These are phyloP conservation scores for Sarocladium brachiariae DNA, from an alignment of 2,329 filamentous ascomycete species.

Conservation along the genomic window DNA sequence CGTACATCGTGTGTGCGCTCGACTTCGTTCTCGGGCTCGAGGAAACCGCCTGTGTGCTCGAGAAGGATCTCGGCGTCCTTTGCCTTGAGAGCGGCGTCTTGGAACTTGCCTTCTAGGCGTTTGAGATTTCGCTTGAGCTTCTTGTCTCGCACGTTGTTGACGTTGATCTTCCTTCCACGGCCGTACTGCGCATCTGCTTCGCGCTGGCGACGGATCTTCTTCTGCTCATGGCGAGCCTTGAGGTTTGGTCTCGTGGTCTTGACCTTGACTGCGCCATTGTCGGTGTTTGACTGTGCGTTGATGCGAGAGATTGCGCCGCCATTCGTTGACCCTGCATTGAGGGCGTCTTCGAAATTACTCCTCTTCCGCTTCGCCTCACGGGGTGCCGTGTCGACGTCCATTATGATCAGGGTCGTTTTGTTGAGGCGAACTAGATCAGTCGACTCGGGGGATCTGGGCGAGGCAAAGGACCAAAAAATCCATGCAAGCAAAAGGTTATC, in stretches of 20 bases:
- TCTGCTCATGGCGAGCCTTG: constrained; percentile 41
- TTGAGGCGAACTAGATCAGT: not conserved
- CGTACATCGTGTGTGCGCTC: constrained; percentile 89
- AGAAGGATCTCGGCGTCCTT: constrained; percentile 94
- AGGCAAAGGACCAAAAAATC: constrained; percentile 24
- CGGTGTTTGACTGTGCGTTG: constrained; percentile 10
- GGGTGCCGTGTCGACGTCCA: constrained; percentile 30
- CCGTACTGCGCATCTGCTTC: constrained; percentile 75
- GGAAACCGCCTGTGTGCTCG: constrained; percentile 77
- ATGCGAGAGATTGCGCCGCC: not conserved
- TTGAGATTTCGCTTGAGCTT: constrained; percentile 79
- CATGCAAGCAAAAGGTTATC: constrained; percentile 16
- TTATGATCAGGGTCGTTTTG: constrained; percentile 14
- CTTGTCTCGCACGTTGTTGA: constrained; percentile 74
- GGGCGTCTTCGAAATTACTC: not conserved
- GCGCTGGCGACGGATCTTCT: constrained; percentile 44
- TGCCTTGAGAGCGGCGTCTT: constrained; percentile 72
- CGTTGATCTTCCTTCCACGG: constrained; percentile 68
- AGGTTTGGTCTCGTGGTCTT: constrained; percentile 45
- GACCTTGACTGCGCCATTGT: constrained; percentile 43
- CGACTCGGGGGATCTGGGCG: not conserved
- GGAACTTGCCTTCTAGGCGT: constrained; percentile 73
- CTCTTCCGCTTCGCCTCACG: constrained; percentile 6
- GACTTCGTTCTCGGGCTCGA: constrained; percentile 81
- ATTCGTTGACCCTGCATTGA: not conserved